Evolutionary conservation across 2,329 filamentous ascomycete genomes (phyloP).

Genomic region (Leptosphaerulina australis): DNA sequence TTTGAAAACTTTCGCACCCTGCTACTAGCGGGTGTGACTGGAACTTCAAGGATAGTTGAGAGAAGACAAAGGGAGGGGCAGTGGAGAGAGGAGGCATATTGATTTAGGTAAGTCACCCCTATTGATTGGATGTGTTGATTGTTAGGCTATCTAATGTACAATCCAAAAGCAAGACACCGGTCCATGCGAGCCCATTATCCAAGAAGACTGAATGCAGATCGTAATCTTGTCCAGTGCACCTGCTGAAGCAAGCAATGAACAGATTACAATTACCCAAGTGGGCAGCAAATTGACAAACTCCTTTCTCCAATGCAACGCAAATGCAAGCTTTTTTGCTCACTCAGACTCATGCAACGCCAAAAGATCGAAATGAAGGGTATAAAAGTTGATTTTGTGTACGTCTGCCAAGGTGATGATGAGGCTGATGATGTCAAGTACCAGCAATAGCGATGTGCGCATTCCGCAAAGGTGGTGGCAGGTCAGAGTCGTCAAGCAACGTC

Average conservation of each 20-base stretch:
- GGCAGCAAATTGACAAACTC: neutral
- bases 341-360: slow-evolving; percentile 9
- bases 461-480: neutral
- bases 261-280: neutral
- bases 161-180: neutral
- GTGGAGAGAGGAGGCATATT: neutral
- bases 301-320: slow-evolving; percentile 8
- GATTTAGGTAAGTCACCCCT: neutral
- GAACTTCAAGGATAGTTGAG: no score
- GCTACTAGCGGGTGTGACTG: no score
- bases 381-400: neutral
- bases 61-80: neutral
- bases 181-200: slow-evolving; percentile 1
- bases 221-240: neutral
- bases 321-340: slow-evolving; percentile 8
- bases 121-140: no score
- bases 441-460: neutral
- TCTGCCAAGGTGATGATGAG: neutral
- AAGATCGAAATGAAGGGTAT: slow-evolving; percentile 9
- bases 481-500: neutral
- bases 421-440: neutral
- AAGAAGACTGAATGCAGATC: neutral
- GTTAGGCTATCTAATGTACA: slow-evolving; percentile 10
- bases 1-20: no score
- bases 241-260: neutral